Evolutionary conservation across 208 protist genomes (phyloP), one percentile per base, ranked within the genome.

Genomic region (Trypanosoma cruzi): DNA sequence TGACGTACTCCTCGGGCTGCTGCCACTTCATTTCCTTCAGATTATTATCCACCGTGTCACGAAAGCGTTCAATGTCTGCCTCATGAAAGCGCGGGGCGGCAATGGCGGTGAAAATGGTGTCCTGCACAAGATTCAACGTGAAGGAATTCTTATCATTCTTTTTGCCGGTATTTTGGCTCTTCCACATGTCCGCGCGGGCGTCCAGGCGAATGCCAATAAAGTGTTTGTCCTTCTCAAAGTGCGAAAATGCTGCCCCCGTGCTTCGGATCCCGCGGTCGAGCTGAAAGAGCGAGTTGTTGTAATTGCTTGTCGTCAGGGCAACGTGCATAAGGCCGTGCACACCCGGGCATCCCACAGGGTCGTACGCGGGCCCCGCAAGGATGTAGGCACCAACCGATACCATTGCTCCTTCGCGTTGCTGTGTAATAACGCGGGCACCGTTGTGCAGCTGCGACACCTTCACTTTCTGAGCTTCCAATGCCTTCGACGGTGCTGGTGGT

Each of bases 201-300:
- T 96, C 89, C 66, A 93, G 77, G 58, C 86, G 87, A 40, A 93
- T 70, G 54, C 78, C 86, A 48, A 95, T 82, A 77, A 81, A 93
- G 80, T 95, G 84, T 76, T 96, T 96, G 70, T 85, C 76, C 68
- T 83, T 83, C 75, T 93, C 86, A 73, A 89, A 88, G 78, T 89
- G 84, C 22, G 81, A 78, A 71, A 89, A 66, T 18, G 81, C 81
- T 2, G 87, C 91, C 22, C 85, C 88, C 50, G 87, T 80, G 68
- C 84, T 90, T 53, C 84, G 86, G 40, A 94, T 85, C 72, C 88
- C 89, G 61, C 88, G 86, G 69, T 96, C 86, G 13, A 96, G 71
- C 81, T 93, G 86, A 68, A 92, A 93, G 46, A 92, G 84, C 0
- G 86, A 80, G 72, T 93, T 90, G 69, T 93, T 88, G 76, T 81